Evolutionary conservation across 2,329 filamentous ascomycete species (phyloP).

Genomic region (Botryotinia convoluta): DNA sequence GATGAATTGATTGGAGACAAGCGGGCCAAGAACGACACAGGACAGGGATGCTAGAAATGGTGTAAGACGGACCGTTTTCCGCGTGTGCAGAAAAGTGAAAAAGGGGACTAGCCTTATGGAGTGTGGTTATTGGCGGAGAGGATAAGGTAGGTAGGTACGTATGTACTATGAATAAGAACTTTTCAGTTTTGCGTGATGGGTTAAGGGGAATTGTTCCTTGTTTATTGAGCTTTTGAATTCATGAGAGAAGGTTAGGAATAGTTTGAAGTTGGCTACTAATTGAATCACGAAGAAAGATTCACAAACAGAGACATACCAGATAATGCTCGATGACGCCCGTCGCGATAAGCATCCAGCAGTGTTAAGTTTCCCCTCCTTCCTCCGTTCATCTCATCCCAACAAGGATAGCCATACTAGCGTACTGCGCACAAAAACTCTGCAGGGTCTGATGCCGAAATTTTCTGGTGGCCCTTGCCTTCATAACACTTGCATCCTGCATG

Average conservation of each 20-base stretch:
- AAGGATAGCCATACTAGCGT: not conserved
- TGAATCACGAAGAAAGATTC: not conserved
- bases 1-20: not conserved
- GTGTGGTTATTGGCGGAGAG: slow-evolving; percentile 8
- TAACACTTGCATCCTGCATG: slow-evolving; percentile 1
- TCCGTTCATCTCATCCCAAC: not conserved
- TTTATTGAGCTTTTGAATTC: not conserved
- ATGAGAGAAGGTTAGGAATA: not conserved
- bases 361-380: not conserved
- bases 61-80: slow-evolving; percentile 24
- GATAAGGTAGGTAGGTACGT: not conserved
- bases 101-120: slow-evolving; percentile 1
- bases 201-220: not conserved
- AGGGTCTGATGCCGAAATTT: slow-evolving; percentile 1
- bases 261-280: not conserved
- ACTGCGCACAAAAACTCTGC: not conserved
- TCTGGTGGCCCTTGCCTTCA: not conserved
- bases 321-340: not conserved
- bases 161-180: not conserved
- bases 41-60: not conserved
- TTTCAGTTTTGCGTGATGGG: not conserved
- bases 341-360: not conserved
- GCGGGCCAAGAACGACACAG: slow-evolving; percentile 7
- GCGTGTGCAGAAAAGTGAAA: slow-evolving; percentile 19
- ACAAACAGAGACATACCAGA: not conserved